Conservation (phyloP, 2,329 filamentous ascomycete genomes). For the Aphanoascus verrucosus region DNA sequence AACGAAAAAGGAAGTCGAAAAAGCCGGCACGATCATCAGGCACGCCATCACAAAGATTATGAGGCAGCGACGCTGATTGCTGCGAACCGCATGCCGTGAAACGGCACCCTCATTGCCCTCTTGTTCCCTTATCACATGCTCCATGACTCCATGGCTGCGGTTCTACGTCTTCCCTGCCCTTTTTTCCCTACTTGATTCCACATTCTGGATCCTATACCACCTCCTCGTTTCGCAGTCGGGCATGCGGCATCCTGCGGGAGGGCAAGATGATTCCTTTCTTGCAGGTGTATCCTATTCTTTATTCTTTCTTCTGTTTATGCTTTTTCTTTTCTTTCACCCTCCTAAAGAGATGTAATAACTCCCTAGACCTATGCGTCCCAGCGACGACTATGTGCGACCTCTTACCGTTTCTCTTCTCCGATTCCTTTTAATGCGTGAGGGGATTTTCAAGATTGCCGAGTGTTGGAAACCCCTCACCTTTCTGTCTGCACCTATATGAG, state of each 20-base stretch:
- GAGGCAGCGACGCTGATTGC: slow-evolving; percentile 35
- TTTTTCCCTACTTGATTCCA: background rate
- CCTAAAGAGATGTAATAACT: slow-evolving; percentile 2
- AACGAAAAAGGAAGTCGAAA: slow-evolving; percentile 90
- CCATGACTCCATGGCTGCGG: background rate
- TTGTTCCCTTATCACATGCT: background rate
- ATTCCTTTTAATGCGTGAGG: background rate
- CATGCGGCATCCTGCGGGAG: background rate
- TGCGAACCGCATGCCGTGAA: background rate
- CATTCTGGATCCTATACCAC: background rate
- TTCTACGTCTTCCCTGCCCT: background rate
- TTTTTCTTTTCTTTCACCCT: background rate
- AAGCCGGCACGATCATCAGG: slow-evolving; percentile 74
- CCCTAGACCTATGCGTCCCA: background rate
- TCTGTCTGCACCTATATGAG: background rate
- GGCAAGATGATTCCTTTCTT: background rate
- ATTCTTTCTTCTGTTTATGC: background rate
- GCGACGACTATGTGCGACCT: background rate
- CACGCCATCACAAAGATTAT: slow-evolving; percentile 93
- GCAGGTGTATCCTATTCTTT: background rate
- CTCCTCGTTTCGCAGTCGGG: background rate
- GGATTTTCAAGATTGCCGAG: background rate
- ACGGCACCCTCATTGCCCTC: background rate
- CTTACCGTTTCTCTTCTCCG: background rate
- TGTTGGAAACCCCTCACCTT: background rate